Conservation (phyloP, 2,329 filamentous ascomycete species). For the Aspergillus aculeatus region DNA sequence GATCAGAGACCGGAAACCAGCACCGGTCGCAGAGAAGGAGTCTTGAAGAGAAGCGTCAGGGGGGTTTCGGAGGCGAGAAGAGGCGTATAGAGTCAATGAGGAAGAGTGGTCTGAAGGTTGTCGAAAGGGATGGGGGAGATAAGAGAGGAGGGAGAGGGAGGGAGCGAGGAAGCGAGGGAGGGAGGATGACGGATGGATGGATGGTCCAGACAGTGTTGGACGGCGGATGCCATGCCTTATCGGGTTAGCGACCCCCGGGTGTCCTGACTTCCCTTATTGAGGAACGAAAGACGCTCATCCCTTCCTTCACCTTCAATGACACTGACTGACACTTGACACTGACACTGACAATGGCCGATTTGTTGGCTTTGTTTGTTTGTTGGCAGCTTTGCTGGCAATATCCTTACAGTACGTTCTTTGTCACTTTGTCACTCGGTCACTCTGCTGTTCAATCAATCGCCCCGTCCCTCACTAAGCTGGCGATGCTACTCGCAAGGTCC, state of each 20-base stretch:
- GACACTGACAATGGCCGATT: background rate
- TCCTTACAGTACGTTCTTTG: background rate
- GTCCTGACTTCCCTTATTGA: slow-evolving; percentile 10
- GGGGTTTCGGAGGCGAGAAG: too few relatives aligned
- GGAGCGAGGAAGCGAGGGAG: background rate
- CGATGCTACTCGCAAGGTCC: slow-evolving; percentile 17
- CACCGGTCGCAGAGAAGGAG: slow-evolving; percentile 10
- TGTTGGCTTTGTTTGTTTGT: background rate
- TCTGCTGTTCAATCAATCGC: background rate
- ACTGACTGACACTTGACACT: background rate
- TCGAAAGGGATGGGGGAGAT: background rate
- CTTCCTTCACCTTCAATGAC: background rate
- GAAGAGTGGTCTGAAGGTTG: too few relatives aligned
- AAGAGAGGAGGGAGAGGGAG: background rate
- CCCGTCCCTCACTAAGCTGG: slow-evolving; percentile 4
- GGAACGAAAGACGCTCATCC: slow-evolving; percentile 4
- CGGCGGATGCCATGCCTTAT: slow-evolving; percentile 16
- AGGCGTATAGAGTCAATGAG: background rate
- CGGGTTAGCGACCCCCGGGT: slow-evolving; percentile 15
- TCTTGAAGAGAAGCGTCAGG: too few relatives aligned
- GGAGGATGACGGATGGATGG: slow-evolving; percentile 8
- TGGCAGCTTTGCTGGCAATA: background rate
- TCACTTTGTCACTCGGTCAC: background rate
- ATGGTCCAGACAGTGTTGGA: slow-evolving; percentile 20
- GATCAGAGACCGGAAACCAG: slow-evolving; percentile 9